Percentiles rank a stretch among this genome's conserved stretches.
Conservation (phyloP, 495 filamentous ascomycete species). For the Podospora pseudocomata region DNA sequence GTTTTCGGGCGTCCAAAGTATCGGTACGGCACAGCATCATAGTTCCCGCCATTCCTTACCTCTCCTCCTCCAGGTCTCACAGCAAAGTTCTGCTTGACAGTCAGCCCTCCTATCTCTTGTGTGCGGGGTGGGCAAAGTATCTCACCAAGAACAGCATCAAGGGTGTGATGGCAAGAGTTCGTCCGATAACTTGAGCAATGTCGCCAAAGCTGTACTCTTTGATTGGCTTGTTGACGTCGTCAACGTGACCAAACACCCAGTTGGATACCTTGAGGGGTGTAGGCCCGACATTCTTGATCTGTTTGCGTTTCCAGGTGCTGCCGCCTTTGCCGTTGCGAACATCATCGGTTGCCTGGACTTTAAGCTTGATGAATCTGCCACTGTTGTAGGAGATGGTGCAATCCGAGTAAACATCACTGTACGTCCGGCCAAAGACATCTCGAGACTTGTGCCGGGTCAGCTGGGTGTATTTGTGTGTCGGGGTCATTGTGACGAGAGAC, state of each 20-base stretch:
- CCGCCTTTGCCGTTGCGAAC: slow-evolving; percentile 1
- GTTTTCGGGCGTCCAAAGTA: slow-evolving; percentile 1
- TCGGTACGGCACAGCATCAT: background rate
- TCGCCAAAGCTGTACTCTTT: background rate
- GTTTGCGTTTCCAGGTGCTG: background rate
- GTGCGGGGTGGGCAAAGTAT: background rate
- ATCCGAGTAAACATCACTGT: background rate
- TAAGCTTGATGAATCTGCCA: slow-evolving; percentile 2
- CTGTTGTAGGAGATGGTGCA: background rate
- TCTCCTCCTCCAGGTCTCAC: background rate
- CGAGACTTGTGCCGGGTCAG: background rate
- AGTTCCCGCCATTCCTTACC: background rate
- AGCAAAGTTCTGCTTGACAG: background rate
- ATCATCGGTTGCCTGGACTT: slow-evolving; percentile 1
- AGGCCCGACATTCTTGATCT: background rate
- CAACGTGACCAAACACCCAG: background rate
- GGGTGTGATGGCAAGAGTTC: background rate
- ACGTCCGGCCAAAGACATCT: slow-evolving; percentile 1
- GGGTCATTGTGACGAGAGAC: background rate
- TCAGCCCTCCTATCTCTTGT: background rate
- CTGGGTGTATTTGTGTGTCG: background rate
- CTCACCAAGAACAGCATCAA: background rate
- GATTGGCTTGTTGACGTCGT: background rate
- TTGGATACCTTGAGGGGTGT: slow-evolving; percentile 1
- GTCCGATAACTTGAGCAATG: background rate